A percentile compares a stretch with the other conserved stretches of the same genome.
Evolutionary conservation across 2,329 filamentous ascomycete genomes (phyloP).

Genomic region (Microdochium bolleyi): DNA sequence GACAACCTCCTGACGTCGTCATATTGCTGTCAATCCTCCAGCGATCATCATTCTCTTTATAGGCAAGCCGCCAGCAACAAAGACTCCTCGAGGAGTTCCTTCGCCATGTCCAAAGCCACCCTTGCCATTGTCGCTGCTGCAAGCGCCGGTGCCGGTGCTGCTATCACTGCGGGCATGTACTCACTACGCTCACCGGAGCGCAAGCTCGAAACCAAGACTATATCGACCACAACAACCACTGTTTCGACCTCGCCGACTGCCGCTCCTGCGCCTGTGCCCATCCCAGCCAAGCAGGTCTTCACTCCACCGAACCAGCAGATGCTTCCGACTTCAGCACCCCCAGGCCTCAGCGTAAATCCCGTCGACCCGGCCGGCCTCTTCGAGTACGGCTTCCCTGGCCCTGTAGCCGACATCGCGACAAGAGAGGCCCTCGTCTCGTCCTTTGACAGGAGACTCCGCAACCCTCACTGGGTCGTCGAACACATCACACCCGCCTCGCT

Average conservation of each 20-base stretch:
- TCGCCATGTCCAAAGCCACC: conserved; percentile 69
- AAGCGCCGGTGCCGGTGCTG: conserved; percentile 69
- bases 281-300: conserved; percentile 54
- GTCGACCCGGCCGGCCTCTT: conserved; percentile 72
- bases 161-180: conserved; percentile 62
- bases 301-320: conserved; percentile 19
- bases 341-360: conserved; percentile 30
- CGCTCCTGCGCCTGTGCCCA: conserved; percentile 24
- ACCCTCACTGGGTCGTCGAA: conserved; percentile 91
- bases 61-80: not conserved
- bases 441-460: conserved; percentile 84
- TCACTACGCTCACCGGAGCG: conserved; percentile 39
- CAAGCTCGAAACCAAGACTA: conserved; percentile 31
- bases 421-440: conserved; percentile 74
- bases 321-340: conserved; percentile 19
- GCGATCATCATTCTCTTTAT: not conserved
- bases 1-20: not conserved
- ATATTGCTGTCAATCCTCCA: not conserved
- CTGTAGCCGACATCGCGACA: conserved; percentile 72
- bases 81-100: not conserved
- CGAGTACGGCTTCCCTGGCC: conserved; percentile 87
- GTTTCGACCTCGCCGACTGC: conserved; percentile 23
- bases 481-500: conserved; percentile 91
- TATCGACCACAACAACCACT: conserved; percentile 23
- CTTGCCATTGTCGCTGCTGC: conserved; percentile 68